A percentile compares a stretch with the other conserved stretches of the same genome.
These are phyloP conservation scores for Metschnikowia borealis DNA, from an alignment of 805 yeast genomes.

Conservation along the genomic window DNA sequence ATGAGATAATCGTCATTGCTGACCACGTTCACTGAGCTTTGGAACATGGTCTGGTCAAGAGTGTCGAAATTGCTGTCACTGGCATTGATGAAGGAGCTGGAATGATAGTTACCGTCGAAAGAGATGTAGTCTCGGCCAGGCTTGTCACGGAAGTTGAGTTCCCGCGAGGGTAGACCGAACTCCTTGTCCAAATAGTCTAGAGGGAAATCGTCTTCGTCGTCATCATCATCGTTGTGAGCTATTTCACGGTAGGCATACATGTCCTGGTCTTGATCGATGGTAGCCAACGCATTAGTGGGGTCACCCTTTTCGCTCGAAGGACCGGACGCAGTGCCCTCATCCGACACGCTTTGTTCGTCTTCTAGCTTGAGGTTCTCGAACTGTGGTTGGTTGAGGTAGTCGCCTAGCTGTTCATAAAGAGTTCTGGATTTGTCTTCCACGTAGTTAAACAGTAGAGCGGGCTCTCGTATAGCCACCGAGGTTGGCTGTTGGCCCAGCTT, in stretches of 20 bases:
- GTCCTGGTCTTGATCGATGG: background rate
- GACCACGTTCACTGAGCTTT: constrained; percentile 26
- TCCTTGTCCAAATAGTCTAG: constrained; percentile 58
- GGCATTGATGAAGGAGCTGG: constrained; percentile 13
- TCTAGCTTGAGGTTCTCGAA: constrained; percentile 15
- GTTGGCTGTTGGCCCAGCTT: constrained; percentile 57
- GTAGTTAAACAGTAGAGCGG: constrained; percentile 72
- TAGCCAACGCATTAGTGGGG: background rate
- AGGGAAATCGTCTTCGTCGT: constrained; percentile 65
- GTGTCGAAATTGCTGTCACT: constrained; percentile 19
- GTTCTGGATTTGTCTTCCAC: constrained; percentile 43
- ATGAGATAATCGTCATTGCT: constrained; percentile 46
- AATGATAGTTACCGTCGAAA: constrained; percentile 20
- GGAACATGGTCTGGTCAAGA: constrained; percentile 20
- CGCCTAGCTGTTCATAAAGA: constrained; percentile 52
- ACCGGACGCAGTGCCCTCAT: background rate
- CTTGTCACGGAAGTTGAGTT: constrained; percentile 5
- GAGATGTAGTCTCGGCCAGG: constrained; percentile 23
- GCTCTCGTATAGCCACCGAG: constrained; percentile 68
- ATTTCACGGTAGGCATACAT: background rate
- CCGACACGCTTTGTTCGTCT: constrained; percentile 1
- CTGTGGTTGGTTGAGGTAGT: constrained; percentile 32
- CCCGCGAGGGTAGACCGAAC: constrained; percentile 11
- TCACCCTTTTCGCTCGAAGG: background rate
- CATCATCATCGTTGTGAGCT: constrained; percentile 17